Percentiles rank a stretch among this genome's conserved stretches.
Evolutionary conservation across 441 rosid genomes (phyloP).

Genomic region (Erysimum pusillum): DNA sequence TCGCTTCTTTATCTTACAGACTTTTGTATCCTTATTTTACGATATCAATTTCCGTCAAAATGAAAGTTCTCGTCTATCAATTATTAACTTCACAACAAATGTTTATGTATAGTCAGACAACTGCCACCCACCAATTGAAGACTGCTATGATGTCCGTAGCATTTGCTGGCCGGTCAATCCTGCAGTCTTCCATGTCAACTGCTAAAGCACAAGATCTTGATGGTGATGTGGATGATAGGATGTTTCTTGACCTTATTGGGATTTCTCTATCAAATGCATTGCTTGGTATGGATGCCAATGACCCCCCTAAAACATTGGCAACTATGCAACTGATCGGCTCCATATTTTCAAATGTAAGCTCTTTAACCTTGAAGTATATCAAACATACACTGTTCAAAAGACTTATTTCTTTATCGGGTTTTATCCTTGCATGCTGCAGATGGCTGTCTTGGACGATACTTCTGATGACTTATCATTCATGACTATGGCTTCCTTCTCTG

Average conservation of each 20-base stretch:
- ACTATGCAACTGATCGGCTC: conserved; percentile 99
- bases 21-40: conserved; percentile 30
- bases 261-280: conserved; percentile 94
- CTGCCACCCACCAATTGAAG: conserved; percentile 99
- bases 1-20: conserved; percentile 38
- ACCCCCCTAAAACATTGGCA: conserved; percentile 99
- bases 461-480: conserved; percentile 71
- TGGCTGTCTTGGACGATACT: conserved; percentile 86
- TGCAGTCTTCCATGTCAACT: conserved; percentile 75
- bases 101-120: conserved; percentile 88
- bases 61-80: conserved; percentile 39
- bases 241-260: conserved; percentile 73
- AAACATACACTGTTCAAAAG: conserved; percentile 28
- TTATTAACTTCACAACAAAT: conserved; percentile 55
- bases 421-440: conserved; percentile 57
- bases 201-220: conserved; percentile 65
- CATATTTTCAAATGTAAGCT: conserved; percentile 97
- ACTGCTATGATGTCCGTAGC: conserved; percentile 98
- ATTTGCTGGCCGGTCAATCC: conserved; percentile 93
- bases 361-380: conserved; percentile 28
- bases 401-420: conserved; percentile 24
- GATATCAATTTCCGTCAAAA: conserved; percentile 33
- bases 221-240: conserved; percentile 58
- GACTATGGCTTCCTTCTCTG: conserved; percentile 85
- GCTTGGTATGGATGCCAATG: conserved; percentile 99